These are phyloP conservation scores for Pelargonium australe DNA, from an alignment of 441 rosid species.

Conservation along the genomic window DNA sequence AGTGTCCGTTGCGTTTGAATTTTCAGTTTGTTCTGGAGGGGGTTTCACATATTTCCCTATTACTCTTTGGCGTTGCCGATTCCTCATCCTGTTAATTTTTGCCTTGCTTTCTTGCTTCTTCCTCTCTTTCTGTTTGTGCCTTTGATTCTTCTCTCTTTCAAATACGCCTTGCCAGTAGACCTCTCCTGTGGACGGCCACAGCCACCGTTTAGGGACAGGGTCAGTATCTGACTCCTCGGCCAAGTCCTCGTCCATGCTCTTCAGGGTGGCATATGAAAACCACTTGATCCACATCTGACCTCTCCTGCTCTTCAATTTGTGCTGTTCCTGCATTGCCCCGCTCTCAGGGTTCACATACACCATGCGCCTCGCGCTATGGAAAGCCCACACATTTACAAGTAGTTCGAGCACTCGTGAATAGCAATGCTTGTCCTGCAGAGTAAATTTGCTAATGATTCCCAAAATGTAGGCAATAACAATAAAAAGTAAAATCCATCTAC, in stretches of 20 bases:
- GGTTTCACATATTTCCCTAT: conserved; percentile 81
- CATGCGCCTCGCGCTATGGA: conserved; percentile 78
- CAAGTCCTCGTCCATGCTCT: conserved; percentile 87
- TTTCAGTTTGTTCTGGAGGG: conserved; percentile 41
- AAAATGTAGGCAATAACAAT: not conserved
- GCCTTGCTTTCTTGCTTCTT: conserved; percentile 65
- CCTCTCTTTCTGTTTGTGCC: conserved; percentile 61
- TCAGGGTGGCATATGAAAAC: conserved; percentile 73
- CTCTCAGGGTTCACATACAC: conserved; percentile 69
- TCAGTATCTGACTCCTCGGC: conserved; percentile 88
- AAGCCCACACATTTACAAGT: conserved; percentile 90
- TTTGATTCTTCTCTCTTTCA: conserved; percentile 62
- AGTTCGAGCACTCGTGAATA: conserved; percentile 83
- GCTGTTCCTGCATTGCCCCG: conserved; percentile 76
- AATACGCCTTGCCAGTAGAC: conserved; percentile 68
- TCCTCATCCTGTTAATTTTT: conserved; percentile 62
- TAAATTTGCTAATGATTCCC: not conserved
- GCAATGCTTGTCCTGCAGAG: conserved; percentile 77
- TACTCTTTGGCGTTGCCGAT: conserved; percentile 46
- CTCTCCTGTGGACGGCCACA: conserved; percentile 95
- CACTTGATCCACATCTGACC: conserved; percentile 90
- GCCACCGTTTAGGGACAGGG: conserved; percentile 55
- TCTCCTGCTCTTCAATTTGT: conserved; percentile 48
- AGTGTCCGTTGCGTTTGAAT: conserved; percentile 32
- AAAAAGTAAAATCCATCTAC: too few species aligned